These are phyloP conservation scores for Cyclotella atomus DNA, from an alignment of 108 stramenopile genomes.

Conservation along the genomic window DNA sequence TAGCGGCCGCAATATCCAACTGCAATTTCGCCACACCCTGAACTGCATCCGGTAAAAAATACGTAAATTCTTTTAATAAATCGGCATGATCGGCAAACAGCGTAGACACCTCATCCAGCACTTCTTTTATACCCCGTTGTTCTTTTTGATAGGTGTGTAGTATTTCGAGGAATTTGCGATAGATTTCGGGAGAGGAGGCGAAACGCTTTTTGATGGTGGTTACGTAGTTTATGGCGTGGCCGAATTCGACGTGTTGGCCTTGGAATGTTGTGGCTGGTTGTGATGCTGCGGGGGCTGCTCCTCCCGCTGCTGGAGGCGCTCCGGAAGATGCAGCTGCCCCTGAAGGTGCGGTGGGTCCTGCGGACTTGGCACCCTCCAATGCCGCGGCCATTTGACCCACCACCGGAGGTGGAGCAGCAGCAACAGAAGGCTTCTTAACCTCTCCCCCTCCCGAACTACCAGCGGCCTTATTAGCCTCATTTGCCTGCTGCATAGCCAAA, in stretches of 20 bases:
- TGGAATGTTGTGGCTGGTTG: conserved; percentile 27
- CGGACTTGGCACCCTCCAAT: neutral
- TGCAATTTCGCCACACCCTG: conserved; percentile 96
- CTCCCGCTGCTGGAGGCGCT: neutral
- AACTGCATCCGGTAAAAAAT: conserved; percentile 98
- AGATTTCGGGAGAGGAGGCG: conserved; percentile 91
- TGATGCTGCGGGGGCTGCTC: neutral
- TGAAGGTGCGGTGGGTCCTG: neutral
- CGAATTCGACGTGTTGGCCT: conserved; percentile 90
- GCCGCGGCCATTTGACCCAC: too few relatives aligned
- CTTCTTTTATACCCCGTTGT: conserved; percentile 98
- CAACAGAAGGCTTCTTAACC: neutral
- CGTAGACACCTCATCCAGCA: conserved; percentile 92
- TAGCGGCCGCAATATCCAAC: conserved; percentile 81
- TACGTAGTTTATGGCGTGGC: conserved; percentile 99
- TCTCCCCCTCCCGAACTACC: conserved; percentile 6
- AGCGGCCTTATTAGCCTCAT: conserved; percentile 18
- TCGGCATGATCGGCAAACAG: conserved; percentile 99
- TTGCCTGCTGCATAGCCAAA: conserved; percentile 18
- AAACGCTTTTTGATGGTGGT: conserved; percentile 97
- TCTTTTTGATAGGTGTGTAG: conserved; percentile 99
- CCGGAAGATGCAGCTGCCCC: neutral
- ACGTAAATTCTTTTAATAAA: conserved; percentile 97
- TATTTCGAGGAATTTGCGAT: conserved; percentile 98
- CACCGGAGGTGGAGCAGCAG: neutral